These are phyloP conservation scores for Talaromyces pinophilus DNA, from an alignment of 2,329 filamentous ascomycete species.

Conservation along the genomic window DNA sequence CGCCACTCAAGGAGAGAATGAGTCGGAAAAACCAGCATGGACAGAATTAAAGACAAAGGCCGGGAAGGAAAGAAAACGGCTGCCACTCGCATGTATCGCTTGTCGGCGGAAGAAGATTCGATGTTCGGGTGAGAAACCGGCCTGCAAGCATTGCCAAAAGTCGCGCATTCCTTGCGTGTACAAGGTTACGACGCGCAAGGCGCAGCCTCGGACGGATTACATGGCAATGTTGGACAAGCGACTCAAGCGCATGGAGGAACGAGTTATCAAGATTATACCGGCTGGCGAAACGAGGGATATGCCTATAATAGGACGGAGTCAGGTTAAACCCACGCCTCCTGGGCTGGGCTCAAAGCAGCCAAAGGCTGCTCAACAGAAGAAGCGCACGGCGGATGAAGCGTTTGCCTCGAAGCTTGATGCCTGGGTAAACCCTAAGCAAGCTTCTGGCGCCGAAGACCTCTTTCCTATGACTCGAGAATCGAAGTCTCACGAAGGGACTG, in stretches of 20 bases:
- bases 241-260: constrained; percentile 94
- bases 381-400: constrained; percentile 81
- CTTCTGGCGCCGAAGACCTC: constrained; percentile 50
- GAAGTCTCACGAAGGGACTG: constrained; percentile 71
- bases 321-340: constrained; percentile 76
- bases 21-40: constrained; percentile 66
- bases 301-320: constrained; percentile 70
- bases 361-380: constrained; percentile 60
- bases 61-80: constrained; percentile 89
- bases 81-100: constrained; percentile 92
- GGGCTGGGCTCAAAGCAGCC: constrained; percentile 58
- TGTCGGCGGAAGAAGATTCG: constrained; percentile 97
- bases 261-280: constrained; percentile 92
- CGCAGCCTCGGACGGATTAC: constrained; percentile 91
- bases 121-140: constrained; percentile 95
- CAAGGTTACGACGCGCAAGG: constrained; percentile 93
- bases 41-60: constrained; percentile 86
- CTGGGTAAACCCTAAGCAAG: constrained; percentile 67
- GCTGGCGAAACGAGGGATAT: constrained; percentile 75
- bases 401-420: constrained; percentile 79
- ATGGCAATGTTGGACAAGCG: constrained; percentile 99
- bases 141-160: constrained; percentile 92
- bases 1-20: constrained; percentile 49
- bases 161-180: constrained; percentile 96
- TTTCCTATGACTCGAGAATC: constrained; percentile 58